These are phyloP conservation scores for Calonectria naviculata DNA, from an alignment of 2,329 filamentous ascomycete species.

Conservation along the genomic window DNA sequence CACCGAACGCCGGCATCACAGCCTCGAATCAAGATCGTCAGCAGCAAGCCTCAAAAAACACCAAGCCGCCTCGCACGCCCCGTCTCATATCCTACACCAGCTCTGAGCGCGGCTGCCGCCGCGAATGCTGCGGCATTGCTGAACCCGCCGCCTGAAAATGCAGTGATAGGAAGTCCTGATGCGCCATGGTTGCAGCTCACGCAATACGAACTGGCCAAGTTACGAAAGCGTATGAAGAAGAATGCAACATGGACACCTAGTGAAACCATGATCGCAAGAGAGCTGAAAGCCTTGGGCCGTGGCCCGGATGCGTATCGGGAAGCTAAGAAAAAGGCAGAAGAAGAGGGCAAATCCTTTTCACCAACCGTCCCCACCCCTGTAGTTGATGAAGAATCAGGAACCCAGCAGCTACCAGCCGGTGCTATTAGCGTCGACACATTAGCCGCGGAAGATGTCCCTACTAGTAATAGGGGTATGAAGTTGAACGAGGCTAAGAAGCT, in stretches of 20 bases:
- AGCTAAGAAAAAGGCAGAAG: slow-evolving; percentile 73
- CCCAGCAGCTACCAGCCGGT: slow-evolving; percentile 66
- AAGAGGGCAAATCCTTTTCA: slow-evolving; percentile 72
- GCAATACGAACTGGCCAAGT: slow-evolving; percentile 71
- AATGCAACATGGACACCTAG: slow-evolving; percentile 88
- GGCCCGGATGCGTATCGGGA: slow-evolving; percentile 71
- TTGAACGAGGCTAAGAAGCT: slow-evolving; percentile 82
- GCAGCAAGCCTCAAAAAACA: slow-evolving; percentile 54
- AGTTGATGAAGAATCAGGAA: slow-evolving; percentile 62
- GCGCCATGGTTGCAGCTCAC: slow-evolving; percentile 76
- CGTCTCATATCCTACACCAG: slow-evolving; percentile 47
- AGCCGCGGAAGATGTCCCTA: slow-evolving; percentile 69
- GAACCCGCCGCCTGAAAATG: slow-evolving; percentile 70
- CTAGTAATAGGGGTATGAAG: slow-evolving; percentile 80
- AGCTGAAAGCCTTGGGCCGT: slow-evolving; percentile 77
- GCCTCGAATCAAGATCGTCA: slow-evolving; percentile 63
- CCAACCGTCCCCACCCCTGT: slow-evolving; percentile 47
- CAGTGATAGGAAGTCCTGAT: slow-evolving; percentile 67
- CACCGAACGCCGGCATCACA: slow-evolving; percentile 49
- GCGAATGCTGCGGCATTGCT: slow-evolving; percentile 56
- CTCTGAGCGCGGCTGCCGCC: slow-evolving; percentile 51
- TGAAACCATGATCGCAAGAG: slow-evolving; percentile 85
- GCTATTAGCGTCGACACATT: slow-evolving; percentile 69
- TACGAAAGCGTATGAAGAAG: slow-evolving; percentile 92
- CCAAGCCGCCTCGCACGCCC: slow-evolving; percentile 53